Conservation (phyloP, 495 filamentous ascomycete species). For the Mycothermus thermophilus region DNA sequence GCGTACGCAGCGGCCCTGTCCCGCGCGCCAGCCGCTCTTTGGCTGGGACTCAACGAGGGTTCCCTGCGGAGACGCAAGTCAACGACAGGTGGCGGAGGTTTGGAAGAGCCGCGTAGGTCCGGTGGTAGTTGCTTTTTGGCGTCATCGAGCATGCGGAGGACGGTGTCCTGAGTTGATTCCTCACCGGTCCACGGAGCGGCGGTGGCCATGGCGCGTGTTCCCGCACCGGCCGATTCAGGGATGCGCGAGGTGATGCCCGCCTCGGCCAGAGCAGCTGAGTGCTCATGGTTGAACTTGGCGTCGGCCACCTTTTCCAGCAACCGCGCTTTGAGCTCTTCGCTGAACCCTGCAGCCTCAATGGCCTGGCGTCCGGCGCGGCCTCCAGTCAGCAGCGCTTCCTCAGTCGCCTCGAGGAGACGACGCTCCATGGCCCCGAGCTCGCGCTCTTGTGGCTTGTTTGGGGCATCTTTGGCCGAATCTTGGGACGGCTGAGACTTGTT, state of each 20-base stretch:
- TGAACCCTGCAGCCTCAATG: constrained; percentile 76
- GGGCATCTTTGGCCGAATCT: not conserved
- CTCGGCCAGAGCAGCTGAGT: constrained; percentile 57
- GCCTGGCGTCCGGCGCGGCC: constrained; percentile 57
- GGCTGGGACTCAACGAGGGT: constrained; percentile 30
- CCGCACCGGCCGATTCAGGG: constrained; percentile 51
- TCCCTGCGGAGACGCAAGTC: constrained; percentile 44
- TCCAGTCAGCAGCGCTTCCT: constrained; percentile 59
- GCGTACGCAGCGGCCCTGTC: constrained; percentile 66
- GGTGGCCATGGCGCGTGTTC: constrained; percentile 56
- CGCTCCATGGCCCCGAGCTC: constrained; percentile 54
- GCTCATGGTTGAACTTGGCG: constrained; percentile 53
- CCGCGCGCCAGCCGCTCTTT: constrained; percentile 58
- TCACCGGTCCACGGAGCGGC: constrained; percentile 65
- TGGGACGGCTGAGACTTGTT: too few species aligned
- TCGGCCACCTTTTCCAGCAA: constrained; percentile 62
- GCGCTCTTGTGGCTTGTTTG: not conserved
- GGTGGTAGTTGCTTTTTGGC: constrained; percentile 55
- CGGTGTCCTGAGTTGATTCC: constrained; percentile 58
- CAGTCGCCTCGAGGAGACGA: constrained; percentile 64
- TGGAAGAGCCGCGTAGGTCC: constrained; percentile 27
- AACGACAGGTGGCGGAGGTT: constrained; percentile 40
- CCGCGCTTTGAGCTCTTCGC: constrained; percentile 62
- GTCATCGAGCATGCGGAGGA: constrained; percentile 81
- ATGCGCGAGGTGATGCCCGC: constrained; percentile 31